Base-by-base conservation (phyloP, 179 eudicot species). In the Patellifolia procumbens region DNA sequence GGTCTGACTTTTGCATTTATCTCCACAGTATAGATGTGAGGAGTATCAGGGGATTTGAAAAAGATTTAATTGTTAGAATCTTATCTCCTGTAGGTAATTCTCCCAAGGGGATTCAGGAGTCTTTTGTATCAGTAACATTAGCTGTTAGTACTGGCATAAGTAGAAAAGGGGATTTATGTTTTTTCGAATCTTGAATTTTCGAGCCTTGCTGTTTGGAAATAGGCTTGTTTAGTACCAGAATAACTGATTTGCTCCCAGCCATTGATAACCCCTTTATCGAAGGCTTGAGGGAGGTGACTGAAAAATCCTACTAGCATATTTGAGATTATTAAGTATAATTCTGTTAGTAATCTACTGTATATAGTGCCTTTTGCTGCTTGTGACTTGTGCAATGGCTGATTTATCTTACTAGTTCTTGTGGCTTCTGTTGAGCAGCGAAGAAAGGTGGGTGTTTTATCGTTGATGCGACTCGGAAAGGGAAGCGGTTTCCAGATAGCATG, bases 401-500 rank as follows among this genome's bases (percentile, higher is more conserved):
- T 22, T 39, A 16, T 11, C 17, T 28, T 68, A 16, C 52, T 63
- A 53, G 22, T 32, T 6, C 13, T 35, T 75, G 46, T 56, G 55
- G 67, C 42, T 83, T 60, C 68, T 58, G 74, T 73, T 82, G 84
- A 80, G 59, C 87, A 91, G 99, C 88, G 85, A 88, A 93, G 92
- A 87, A 73, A 86, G 99, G 99, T 73, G 99, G 99, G 22, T 93
- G 97, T 67, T 80, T 93, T 75, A 83, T 95, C 75, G 87, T 95
- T 77, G 99, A 95, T 89, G 91, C 99, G 11, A 95, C 99, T 73
- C 80, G 99, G 64, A 95, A 93, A 90, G 99, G 97, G 83, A 93
- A 95, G 90, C 87, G 97, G 53, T 95, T 95, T 86, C 99, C 99
- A 19, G 99, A 95, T 80, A 95, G 99, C 84, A 95, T 95, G 99